These are phyloP conservation scores for Penicillium sp. DNA, from an alignment of 2,329 filamentous ascomycete genomes.

Conservation along the genomic window DNA sequence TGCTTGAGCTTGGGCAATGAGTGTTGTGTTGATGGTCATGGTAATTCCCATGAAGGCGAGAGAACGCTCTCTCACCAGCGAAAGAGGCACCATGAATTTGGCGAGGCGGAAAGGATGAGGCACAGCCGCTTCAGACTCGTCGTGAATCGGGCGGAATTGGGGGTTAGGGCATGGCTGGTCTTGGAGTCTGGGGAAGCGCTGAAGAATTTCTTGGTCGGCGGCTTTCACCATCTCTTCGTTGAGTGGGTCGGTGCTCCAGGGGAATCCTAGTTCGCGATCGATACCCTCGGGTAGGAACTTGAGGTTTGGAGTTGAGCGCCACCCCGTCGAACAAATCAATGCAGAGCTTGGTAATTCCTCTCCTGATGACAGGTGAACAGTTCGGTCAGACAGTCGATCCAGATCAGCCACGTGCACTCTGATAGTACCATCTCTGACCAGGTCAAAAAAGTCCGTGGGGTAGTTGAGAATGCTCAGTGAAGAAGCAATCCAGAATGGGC, in stretches of 20 bases:
- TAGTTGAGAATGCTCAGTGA: conserved; percentile 64
- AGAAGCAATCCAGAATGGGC: conserved; percentile 56
- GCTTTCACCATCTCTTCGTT: conserved; percentile 38
- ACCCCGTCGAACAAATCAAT: conserved; percentile 60
- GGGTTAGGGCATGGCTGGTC: conserved; percentile 40
- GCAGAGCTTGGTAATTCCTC: conserved; percentile 50
- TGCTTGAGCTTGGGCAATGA: conserved; percentile 52
- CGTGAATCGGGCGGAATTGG: conserved; percentile 31
- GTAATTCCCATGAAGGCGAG: conserved; percentile 53
- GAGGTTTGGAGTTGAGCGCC: conserved; percentile 53
- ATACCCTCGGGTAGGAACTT: conserved; percentile 50
- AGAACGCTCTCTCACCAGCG: conserved; percentile 43
- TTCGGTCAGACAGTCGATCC: conserved; percentile 45
- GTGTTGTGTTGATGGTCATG: conserved; percentile 47
- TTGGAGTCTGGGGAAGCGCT: conserved; percentile 52
- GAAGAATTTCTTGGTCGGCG: conserved; percentile 54
- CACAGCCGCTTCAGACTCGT: conserved; percentile 38
- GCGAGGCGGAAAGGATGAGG: conserved; percentile 51
- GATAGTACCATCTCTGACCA: conserved; percentile 57
- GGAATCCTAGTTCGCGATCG: conserved; percentile 50
- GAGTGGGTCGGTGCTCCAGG: conserved; percentile 38
- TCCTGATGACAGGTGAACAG: conserved; percentile 53
- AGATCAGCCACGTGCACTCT: conserved; percentile 59
- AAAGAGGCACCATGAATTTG: conserved; percentile 49
- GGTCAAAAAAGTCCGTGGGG: conserved; percentile 57